Evolutionary conservation across 208 protist genomes (phyloP), one percentile per base, ranked within the genome.

Genomic region (Acanthamoeba healyi): DNA sequence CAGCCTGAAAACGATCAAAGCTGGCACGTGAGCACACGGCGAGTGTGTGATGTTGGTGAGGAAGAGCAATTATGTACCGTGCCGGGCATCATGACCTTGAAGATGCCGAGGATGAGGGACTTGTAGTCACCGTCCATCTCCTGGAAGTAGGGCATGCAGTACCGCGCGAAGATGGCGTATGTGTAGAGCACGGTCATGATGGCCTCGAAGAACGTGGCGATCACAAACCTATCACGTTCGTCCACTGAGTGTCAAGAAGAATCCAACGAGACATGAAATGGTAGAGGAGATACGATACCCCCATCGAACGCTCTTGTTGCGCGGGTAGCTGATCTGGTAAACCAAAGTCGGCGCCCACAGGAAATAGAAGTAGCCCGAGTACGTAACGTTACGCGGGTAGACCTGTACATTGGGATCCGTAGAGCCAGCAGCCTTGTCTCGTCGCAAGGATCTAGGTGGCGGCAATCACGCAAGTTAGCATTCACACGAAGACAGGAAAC

Each of bases 51-150:
- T 84, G 9, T 40, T 6, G 14, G 65, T 74, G 34, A 40, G 32
- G n/a, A 74, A 6, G 65, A 74, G 34, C n/a, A 38, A 74, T 6
- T 17, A 84, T 26, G 36, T 84, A 84, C 74, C 7, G 74, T 84
- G 74, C 74, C 74, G 29, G 74, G 74, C 74, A 84, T 84, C 74
- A 84, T 84, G 74, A 84, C 74, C 44, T 84, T 84, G 74, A 84
- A 84, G 24, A 84, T 84, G 17, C 74, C 74, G 24, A 84, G 44
- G 10, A 84, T 46, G 36, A 84, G 74, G 26, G 74, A 84, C 74
- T 84, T 36, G 26, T 56, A 84, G 38, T 84, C 74, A 10, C 74
- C 74, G 44, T 44, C 44, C 74, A 84, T 84, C 29, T 84, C 74
- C 6, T 46, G 74, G 38, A 84, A 84, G 29, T 84, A 84, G 44